Base-by-base conservation (phyloP, 1,284 basidiomycete genomes). In the Sporisorium graminicola region DNA sequence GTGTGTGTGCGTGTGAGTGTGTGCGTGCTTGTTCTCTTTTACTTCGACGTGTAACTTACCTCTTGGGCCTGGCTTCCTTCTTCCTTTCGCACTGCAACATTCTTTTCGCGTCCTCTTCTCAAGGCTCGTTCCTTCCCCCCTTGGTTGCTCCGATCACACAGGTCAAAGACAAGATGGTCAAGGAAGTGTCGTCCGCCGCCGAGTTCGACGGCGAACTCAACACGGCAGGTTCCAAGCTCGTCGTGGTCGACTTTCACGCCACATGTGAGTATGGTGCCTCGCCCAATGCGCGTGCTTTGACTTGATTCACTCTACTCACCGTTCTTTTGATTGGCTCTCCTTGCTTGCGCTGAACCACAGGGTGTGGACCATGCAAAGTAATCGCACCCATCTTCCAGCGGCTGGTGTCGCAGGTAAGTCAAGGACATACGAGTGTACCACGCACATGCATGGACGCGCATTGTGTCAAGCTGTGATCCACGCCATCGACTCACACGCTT, bases 221-320 rank as follows among this genome's bases (percentile, higher is more conserved):
- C 27, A 47, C 62, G 31, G 74, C 74, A 6, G 59, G 70, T 42
- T 65, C 63, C 52, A 77, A 74, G 66, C 70, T 74, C 9, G 74
- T 77, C 27, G 74, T 77, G 22, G 74, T 77, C 44, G 74, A 77
- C 63, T 77, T 77, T n/a, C 74, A 77, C 44, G 74, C 74, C 27
- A 46, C 59, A 5, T 77, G 74, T 77, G 53, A 70, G 74, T 77
- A 43, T 20, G 14, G n/a, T 20, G 29, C 31, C 49, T 20, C 14
- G 5, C 40, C 20, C 31, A 7, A 33, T 18, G 12, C 13, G n/a
- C 37, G 20, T 40, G n/a, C 43, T 12, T n/a, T 22, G 16, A 3
- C 26, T 14, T 37, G 12, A 37, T 7, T 22, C 33, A 18, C 12
- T 49, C 18, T 24, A 22, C 51, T 60, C 42, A 60, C 24, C 13